These are phyloP conservation scores for Protostelium mycophagum DNA, from an alignment of 78 protist species.

Conservation along the genomic window DNA sequence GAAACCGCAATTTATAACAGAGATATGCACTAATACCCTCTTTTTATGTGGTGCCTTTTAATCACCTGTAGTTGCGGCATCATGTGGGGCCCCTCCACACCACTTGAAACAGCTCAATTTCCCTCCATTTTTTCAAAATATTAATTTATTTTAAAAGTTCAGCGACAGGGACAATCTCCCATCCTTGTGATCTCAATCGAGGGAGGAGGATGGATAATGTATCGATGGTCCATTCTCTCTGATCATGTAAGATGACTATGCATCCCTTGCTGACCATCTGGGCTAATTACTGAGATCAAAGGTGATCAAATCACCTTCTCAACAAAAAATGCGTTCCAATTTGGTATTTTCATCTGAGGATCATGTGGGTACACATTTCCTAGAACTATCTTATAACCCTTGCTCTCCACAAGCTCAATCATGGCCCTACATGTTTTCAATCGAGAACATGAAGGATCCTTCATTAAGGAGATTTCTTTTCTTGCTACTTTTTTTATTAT, in stretches of 20 bases:
- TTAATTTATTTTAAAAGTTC: neutral
- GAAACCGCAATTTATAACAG: too few species aligned
- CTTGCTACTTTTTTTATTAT: too few species aligned
- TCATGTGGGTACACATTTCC: slow-evolving; percentile 50
- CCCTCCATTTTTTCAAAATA: too few species aligned
- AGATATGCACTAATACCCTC: too few species aligned
- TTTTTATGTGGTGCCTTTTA: too few species aligned
- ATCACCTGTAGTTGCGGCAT: too few species aligned
- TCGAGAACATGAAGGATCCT: neutral
- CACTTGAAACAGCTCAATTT: too few species aligned
- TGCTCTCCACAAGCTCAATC: slow-evolving; percentile 5
- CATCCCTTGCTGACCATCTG: slow-evolving; percentile 7
- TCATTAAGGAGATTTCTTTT: too few species aligned
- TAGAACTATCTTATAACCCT: slow-evolving; percentile 17
- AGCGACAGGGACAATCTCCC: neutral
- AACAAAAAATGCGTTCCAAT: slow-evolving; percentile 19
- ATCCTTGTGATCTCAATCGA: neutral
- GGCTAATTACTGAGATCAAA: neutral
- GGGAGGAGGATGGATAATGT: neutral
- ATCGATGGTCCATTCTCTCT: neutral
- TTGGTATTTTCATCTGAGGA: slow-evolving; percentile 9
- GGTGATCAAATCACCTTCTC: neutral
- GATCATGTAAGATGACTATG: slow-evolving; percentile 29
- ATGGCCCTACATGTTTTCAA: neutral
- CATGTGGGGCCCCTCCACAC: too few species aligned